phyloP scores from a whole-genome alignment of 2,329 filamentous ascomycete species.

The Fusarium sp. region DNA sequence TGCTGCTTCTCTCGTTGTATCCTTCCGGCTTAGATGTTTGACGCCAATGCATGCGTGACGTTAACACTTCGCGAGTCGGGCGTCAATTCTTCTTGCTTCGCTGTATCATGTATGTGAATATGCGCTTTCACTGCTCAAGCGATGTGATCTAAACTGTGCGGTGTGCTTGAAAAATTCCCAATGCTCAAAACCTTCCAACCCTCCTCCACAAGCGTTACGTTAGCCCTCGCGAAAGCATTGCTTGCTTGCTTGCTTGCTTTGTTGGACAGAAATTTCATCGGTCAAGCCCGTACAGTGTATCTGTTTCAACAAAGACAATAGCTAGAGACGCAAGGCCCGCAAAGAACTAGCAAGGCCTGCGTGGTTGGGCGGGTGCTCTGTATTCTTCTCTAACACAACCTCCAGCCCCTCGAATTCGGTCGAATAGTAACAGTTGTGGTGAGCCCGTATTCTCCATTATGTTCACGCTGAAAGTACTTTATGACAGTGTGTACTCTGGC shows the following conservation, averaged over 20 bases:
- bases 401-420: slow-evolving; percentile 15
- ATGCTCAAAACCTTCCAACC: slow-evolving; percentile 13
- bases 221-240: slow-evolving; percentile 1
- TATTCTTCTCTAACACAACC: slow-evolving; percentile 15
- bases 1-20: slow-evolving; percentile 31
- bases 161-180: slow-evolving; percentile 32
- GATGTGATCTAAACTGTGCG: slow-evolving; percentile 29
- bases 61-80: slow-evolving; percentile 27
- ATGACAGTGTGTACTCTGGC: neutral
- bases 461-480: neutral
- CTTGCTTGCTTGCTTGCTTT: slow-evolving; percentile 11
- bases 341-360: slow-evolving; percentile 14
- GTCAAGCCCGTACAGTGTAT: slow-evolving; percentile 17
- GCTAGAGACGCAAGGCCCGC: slow-evolving; percentile 21
- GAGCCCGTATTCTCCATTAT: slow-evolving; percentile 18
- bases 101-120: slow-evolving; percentile 2
- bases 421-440: slow-evolving; percentile 19
- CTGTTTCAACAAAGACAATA: slow-evolving; percentile 19
- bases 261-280: slow-evolving; percentile 7
- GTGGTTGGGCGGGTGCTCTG: slow-evolving; percentile 4
- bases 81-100: slow-evolving; percentile 17
- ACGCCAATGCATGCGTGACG: slow-evolving; percentile 44
- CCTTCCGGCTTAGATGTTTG: slow-evolving; percentile 26
- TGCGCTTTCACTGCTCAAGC: slow-evolving; percentile 12
- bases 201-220: slow-evolving; percentile 23